Conservation (phyloP, 2,329 filamentous ascomycete genomes). For the Paecilomyces fulvus region DNA sequence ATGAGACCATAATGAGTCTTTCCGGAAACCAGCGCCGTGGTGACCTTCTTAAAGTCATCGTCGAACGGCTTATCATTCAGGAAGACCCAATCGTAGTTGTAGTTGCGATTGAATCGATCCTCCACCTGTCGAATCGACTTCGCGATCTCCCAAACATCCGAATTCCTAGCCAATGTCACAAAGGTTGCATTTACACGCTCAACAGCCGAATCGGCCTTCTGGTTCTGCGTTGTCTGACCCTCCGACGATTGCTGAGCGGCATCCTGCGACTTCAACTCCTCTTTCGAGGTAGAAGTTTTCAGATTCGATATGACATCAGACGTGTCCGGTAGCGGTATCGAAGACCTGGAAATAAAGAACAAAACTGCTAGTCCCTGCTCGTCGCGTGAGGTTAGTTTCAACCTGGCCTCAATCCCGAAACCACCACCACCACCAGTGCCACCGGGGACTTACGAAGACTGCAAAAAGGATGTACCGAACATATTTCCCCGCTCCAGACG, state of each 20-base stretch:
- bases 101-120: conserved; percentile 95
- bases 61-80: conserved; percentile 94
- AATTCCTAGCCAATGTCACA: conserved; percentile 87
- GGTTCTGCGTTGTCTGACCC: conserved; percentile 1
- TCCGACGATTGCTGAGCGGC: conserved; percentile 6
- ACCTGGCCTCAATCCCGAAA: neutral
- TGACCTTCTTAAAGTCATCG: conserved; percentile 87
- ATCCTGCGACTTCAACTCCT: conserved; percentile 9
- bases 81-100: conserved; percentile 99
- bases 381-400: conserved; percentile 10
- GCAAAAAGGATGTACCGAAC: conserved; percentile 66
- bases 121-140: conserved; percentile 93
- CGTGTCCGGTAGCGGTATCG: conserved; percentile 29
- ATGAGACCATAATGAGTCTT: conserved; percentile 88
- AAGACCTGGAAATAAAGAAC: conserved; percentile 70
- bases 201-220: conserved; percentile 47
- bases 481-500: conserved; percentile 24
- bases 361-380: conserved; percentile 58
- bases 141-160: conserved; percentile 92
- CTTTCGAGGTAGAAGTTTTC: conserved; percentile 15
- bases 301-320: conserved; percentile 14
- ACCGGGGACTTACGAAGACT: conserved; percentile 58
- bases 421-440: neutral
- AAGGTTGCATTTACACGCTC: conserved; percentile 94
- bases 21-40: conserved; percentile 79